Conservation (phyloP, 1,284 basidiomycete genomes). For the Pascua guehoae region DNA sequence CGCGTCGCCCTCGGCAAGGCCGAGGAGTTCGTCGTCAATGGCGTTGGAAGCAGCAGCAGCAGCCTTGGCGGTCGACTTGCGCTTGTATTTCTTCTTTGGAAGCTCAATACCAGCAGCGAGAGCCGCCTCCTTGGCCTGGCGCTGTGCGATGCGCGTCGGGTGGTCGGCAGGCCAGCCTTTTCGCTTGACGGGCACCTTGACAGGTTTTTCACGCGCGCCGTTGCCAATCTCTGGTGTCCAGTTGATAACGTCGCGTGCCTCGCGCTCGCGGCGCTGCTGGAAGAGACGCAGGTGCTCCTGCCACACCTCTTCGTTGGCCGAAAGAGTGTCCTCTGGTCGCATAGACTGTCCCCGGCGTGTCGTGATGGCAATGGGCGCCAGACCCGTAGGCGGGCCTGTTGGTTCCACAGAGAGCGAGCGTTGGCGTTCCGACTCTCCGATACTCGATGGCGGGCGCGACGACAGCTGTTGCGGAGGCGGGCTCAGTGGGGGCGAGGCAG, state of each 20-base stretch:
- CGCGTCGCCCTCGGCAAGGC: constrained; percentile 36
- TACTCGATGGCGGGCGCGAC: background rate
- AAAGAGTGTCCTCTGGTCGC: constrained; percentile 26
- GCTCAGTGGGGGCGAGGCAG: too few species aligned
- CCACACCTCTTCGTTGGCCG: constrained; percentile 42
- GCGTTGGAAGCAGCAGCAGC: constrained; percentile 11
- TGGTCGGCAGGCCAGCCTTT: constrained; percentile 31
- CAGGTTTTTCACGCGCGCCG: constrained; percentile 4
- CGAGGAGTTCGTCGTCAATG: constrained; percentile 43
- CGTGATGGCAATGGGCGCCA: too few species aligned
- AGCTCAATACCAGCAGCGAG: constrained; percentile 21
- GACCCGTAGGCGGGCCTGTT: too few species aligned
- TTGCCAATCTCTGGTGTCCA: constrained; percentile 17
- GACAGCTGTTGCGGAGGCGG: background rate
- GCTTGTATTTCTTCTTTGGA: constrained; percentile 26
- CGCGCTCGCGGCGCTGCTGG: constrained; percentile 36
- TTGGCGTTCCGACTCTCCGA: too few species aligned
- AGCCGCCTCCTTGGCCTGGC: constrained; percentile 30
- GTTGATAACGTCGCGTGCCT: constrained; percentile 27
- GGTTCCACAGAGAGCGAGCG: too few species aligned
- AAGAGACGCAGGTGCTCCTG: constrained; percentile 33
- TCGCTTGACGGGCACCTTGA: constrained; percentile 20
- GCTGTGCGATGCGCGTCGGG: constrained; percentile 27
- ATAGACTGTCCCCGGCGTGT: background rate
- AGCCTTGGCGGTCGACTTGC: constrained; percentile 19